Evolutionary conservation across 208 protist species (phyloP).

Genomic region (Wallacemonas collosoma): DNA sequence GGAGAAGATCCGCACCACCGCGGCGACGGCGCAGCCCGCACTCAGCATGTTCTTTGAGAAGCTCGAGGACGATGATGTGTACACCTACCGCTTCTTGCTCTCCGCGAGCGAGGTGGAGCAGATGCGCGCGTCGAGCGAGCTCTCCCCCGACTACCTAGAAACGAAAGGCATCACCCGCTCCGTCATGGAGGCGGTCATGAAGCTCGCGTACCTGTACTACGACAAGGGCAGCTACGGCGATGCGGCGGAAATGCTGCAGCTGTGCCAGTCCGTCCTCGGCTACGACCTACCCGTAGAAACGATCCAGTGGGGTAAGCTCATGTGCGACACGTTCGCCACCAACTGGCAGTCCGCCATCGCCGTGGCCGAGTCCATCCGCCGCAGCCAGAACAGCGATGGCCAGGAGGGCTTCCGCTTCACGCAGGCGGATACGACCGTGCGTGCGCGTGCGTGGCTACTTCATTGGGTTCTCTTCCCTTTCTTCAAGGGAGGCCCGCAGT

Average conservation of each 20-base stretch:
- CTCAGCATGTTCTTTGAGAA: conserved; percentile 81
- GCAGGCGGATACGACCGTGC: conserved; percentile 55
- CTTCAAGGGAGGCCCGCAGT: conserved; percentile 88
- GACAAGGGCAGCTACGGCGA: conserved; percentile 84
- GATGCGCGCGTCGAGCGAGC: conserved; percentile 70
- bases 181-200: conserved; percentile 75
- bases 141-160: conserved; percentile 75
- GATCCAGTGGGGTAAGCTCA: conserved; percentile 88
- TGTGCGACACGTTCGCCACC: conserved; percentile 79
- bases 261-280: conserved; percentile 83
- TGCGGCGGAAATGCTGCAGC: conserved; percentile 76
- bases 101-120: conserved; percentile 74
- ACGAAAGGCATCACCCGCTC: conserved; percentile 67
- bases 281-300: conserved; percentile 68
- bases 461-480: conserved; percentile 94
- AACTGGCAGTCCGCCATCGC: conserved; percentile 87
- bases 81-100: conserved; percentile 82
- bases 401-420: conserved; percentile 59
- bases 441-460: conserved; percentile 84
- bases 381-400: conserved; percentile 69
- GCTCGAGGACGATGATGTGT: conserved; percentile 45
- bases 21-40: conserved; percentile 56
- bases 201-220: conserved; percentile 86
- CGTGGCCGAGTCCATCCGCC: conserved; percentile 70
- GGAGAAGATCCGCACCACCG: conserved; percentile 55